These are phyloP conservation scores for Rutstroemia sp. DNA, from an alignment of 2,329 filamentous ascomycete genomes.

Conservation along the genomic window DNA sequence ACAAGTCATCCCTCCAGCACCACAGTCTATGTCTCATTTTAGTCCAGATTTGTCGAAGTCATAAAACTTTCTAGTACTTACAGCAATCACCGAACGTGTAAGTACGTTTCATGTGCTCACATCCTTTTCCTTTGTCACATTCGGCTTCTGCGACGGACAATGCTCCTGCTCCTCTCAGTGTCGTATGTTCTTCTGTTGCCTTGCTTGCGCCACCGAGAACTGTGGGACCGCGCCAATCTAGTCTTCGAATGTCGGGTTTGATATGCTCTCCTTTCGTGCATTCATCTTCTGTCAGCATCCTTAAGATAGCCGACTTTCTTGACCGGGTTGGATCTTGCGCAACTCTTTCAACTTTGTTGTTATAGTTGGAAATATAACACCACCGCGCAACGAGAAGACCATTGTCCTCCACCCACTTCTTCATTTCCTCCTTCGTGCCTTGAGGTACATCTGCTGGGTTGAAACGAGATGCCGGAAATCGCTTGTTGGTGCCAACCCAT, in stretches of 20 bases:
- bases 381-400: not conserved
- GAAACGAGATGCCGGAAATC: conserved; percentile 34
- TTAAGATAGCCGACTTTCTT: not conserved
- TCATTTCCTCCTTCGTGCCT: not conserved
- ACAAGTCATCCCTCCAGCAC: conserved; percentile 62
- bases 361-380: not conserved
- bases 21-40: conserved; percentile 70
- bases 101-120: not conserved
- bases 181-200: not conserved
- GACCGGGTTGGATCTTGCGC: not conserved
- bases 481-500: conserved; percentile 48
- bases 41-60: conserved; percentile 32
- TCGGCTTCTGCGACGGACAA: not conserved
- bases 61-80: conserved; percentile 10
- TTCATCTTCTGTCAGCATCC: not conserved
- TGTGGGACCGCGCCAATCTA: conserved; percentile 35
- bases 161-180: conserved; percentile 8
- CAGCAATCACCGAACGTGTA: not conserved
- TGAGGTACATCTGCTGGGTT: not conserved
- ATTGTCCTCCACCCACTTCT: conserved; percentile 8
- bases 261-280: not conserved
- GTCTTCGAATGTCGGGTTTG: not conserved
- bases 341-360: not conserved
- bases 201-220: conserved; percentile 34
- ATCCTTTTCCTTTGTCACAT: not conserved